Base-by-base conservation (phyloP, 2,329 filamentous ascomycete species). In the Alternaria ventricosa region DNA sequence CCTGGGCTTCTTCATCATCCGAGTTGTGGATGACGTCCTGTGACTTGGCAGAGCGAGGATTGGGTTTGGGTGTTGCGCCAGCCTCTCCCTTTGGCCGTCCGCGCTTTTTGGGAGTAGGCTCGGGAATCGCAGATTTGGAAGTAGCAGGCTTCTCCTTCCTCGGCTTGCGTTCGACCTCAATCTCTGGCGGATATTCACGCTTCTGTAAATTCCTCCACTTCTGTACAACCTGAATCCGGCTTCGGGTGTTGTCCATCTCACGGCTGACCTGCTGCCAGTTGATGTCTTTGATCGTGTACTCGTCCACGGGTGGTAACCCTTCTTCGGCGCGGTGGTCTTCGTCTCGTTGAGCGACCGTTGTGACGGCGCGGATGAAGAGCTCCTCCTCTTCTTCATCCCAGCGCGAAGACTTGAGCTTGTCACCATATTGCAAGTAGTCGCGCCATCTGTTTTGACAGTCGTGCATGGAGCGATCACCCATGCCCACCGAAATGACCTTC, bases 371-470 rank as follows among this genome's bases (percentile, higher is more conserved):
- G 1, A 82, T 81, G 25, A 92, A 79, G 10, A 75, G 79, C 0
- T 80, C 77, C 71, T 91, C 88, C 70, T 94, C 91, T 0, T 85
- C 82, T 18, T 85, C 78, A 2, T 82, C 83, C 91, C 92, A 94
- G 1, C 80, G 77, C 33, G 86, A 85, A 45, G 82, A 85, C 30
- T 83, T 83, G 60, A 83, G 81, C 0, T 82, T 84, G 6, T 85
- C 82, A 20, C 86, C 86, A 57, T 87, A 89, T 49, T 89, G 80
- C 22, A 91, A 80, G 70, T 90, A 89, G 70, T 92, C 91, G 43
- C 89, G 85, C 82, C 89, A 92, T 4, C 91, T 88, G 75, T 93
- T 90, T 55, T 90, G 86, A 56, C 89, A 84, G 73, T 93, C 90
- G 63, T 88, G 86, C 0, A 87, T 83, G 43, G 88, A 86, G 6